Percentiles rank a stretch among this genome's conserved stretches.
Conservation (phyloP, 148 eudicot genomes). For the Heliamphora exappendiculata region DNA sequence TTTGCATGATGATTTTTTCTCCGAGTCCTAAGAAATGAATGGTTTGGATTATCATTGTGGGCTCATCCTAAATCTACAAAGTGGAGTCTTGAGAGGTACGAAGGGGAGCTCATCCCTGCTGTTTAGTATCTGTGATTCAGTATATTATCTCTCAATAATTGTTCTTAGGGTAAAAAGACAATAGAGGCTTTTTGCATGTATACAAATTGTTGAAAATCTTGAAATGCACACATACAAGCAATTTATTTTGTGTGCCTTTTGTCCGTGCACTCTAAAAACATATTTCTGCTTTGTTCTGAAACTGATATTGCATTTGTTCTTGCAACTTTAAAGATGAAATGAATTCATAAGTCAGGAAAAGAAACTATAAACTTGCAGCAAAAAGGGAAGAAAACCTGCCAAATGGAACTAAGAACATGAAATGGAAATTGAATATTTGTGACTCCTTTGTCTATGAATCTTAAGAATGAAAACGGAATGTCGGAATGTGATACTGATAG, state of each 20-base stretch:
- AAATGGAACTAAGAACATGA: not conserved
- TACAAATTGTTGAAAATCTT: not conserved
- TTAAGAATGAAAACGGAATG: not conserved
- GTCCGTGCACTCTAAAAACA: not conserved
- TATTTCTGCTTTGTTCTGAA: not conserved
- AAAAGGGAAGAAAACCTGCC: not conserved
- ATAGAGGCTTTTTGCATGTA: not conserved
- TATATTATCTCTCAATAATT: too few species aligned
- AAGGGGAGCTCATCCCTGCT: too few species aligned
- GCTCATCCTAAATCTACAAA: too few species aligned
- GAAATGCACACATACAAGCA: not conserved
- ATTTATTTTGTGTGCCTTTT: not conserved
- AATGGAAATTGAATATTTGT: not conserved
- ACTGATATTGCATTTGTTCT: not conserved
- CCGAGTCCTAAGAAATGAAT: too few species aligned
- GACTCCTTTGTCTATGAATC: not conserved
- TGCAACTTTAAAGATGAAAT: not conserved
- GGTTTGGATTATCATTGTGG: too few species aligned
- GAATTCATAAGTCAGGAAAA: not conserved
- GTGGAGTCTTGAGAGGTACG: too few species aligned
- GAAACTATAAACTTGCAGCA: not conserved
- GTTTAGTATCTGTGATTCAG: too few species aligned
- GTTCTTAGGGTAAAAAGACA: too few species aligned
- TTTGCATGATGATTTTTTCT: too few species aligned
- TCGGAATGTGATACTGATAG: not conserved